phyloP scores from a whole-genome alignment of 768 basidiomycete species.

The Epithele typhae region DNA sequence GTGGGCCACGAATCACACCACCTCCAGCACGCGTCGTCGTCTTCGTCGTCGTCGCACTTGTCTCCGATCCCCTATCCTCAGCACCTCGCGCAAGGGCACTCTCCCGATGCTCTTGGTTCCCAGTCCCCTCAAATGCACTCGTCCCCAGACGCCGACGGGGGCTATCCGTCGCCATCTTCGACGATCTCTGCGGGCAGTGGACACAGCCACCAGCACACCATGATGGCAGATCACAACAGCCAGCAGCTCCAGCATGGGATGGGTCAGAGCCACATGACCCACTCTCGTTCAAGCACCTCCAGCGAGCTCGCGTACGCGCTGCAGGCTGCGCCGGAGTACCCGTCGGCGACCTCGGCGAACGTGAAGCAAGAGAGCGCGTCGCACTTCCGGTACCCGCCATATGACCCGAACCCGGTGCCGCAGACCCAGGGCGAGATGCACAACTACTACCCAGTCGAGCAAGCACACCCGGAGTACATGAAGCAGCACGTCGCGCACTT shows the following conservation, averaged over 20 bases:
- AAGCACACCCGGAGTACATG: slow-evolving; percentile 5
- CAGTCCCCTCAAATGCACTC: neutral
- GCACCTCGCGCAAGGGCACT: slow-evolving; percentile 5
- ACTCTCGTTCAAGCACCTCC: slow-evolving; percentile 8
- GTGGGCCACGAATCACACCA: neutral
- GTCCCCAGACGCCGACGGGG: slow-evolving; percentile 4
- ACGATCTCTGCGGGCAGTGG: slow-evolving; percentile 15
- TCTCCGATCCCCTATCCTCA: slow-evolving; percentile 3
- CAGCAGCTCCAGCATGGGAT: too few species aligned
- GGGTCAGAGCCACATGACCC: neutral
- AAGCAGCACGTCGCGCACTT: slow-evolving; percentile 8
- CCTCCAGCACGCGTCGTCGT: slow-evolving; percentile 3
- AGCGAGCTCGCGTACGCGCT: slow-evolving; percentile 19
- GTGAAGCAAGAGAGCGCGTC: neutral
- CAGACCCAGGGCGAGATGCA: neutral
- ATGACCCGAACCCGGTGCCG: neutral
- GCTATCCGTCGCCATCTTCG: slow-evolving; percentile 16
- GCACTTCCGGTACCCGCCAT: slow-evolving; percentile 9
- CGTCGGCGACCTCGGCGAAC: neutral
- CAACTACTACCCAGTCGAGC: slow-evolving; percentile 12
- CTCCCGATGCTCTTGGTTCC: slow-evolving; percentile 1
- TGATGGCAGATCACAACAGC: neutral
- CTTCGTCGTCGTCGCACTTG: slow-evolving; percentile 6
- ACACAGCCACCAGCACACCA: slow-evolving; percentile 6
- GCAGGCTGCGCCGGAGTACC: slow-evolving; percentile 9